Percentiles rank a stretch among this genome's conserved stretches.
These are phyloP conservation scores for Kodamaea restingae DNA, from an alignment of 805 yeast genomes.

Conservation along the genomic window DNA sequence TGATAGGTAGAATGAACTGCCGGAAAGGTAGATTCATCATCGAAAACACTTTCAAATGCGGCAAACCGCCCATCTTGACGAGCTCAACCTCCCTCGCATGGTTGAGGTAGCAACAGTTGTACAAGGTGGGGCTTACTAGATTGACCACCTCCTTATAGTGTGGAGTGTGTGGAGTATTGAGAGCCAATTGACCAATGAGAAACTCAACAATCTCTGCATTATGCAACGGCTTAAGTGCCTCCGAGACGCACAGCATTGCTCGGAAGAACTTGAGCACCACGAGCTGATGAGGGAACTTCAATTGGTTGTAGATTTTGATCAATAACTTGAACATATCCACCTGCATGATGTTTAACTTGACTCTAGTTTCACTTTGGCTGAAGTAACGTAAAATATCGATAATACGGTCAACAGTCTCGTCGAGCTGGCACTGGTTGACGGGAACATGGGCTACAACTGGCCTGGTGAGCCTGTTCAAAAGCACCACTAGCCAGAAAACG, in stretches of 20 bases:
- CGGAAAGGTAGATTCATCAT: slow-evolving; percentile 40
- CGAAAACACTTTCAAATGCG: slow-evolving; percentile 38
- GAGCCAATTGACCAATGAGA: slow-evolving; percentile 30
- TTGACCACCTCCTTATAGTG: slow-evolving; percentile 40
- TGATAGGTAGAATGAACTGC: slow-evolving; percentile 50
- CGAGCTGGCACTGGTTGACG: slow-evolving; percentile 4
- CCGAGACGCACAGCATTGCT: slow-evolving; percentile 36
- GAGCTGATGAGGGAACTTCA: slow-evolving; percentile 27
- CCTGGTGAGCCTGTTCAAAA: slow-evolving; percentile 28
- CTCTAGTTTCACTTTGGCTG: slow-evolving; percentile 45
- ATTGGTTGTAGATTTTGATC: slow-evolving; percentile 34
- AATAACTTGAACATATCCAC: slow-evolving; percentile 38
- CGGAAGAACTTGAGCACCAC: slow-evolving; percentile 43
- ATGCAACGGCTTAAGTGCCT: slow-evolving; percentile 28
- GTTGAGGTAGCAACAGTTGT: slow-evolving; percentile 50
- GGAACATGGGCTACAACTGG: slow-evolving; percentile 12
- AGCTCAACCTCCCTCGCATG: slow-evolving; percentile 43
- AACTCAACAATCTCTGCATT: slow-evolving; percentile 43
- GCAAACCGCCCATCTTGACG: slow-evolving; percentile 45
- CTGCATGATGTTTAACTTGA: slow-evolving; percentile 36
- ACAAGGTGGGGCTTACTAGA: slow-evolving; percentile 45
- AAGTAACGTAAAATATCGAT: slow-evolving; percentile 39
- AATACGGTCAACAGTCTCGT: slow-evolving; percentile 23
- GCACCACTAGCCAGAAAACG: slow-evolving; percentile 40
- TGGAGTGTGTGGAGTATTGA: slow-evolving; percentile 21